Percentiles rank a stretch among this genome's conserved stretches.
Evolutionary conservation across 2,329 filamentous ascomycete genomes (phyloP).

Genomic region (Colletotrichum orchidophilum): DNA sequence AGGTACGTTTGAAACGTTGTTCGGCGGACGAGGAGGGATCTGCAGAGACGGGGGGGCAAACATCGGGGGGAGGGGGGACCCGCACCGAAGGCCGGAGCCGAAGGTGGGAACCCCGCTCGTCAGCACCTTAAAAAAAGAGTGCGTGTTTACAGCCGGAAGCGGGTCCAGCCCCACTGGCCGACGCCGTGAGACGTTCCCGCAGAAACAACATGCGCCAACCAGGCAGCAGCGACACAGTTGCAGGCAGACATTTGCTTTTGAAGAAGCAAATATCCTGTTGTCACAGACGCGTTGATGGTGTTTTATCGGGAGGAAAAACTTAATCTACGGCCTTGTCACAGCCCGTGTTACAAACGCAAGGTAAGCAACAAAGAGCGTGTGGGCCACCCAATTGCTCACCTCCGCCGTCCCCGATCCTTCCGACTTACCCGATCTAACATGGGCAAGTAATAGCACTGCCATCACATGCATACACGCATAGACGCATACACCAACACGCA

Average conservation of each 20-base stretch:
- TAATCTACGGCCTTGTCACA: background rate
- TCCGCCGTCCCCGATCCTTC: background rate
- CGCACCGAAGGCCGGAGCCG: background rate
- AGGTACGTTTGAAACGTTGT: background rate
- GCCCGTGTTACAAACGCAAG: background rate
- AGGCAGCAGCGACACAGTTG: conserved; percentile 9
- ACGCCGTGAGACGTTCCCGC: background rate
- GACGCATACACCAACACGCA: background rate
- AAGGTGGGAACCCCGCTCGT: background rate
- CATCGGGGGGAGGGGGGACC: no score
- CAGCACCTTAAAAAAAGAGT: background rate
- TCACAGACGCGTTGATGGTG: background rate
- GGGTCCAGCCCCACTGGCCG: conserved; percentile 12
- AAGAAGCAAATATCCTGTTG: background rate
- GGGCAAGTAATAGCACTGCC: background rate
- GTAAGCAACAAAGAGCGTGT: background rate
- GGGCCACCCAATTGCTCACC: no score
- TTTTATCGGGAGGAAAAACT: background rate
- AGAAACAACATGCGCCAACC: background rate
- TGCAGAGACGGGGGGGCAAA: background rate
- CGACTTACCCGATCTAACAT: background rate
- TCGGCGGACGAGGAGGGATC: background rate
- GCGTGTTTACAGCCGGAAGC: conserved; percentile 5
- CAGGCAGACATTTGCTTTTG: conserved; percentile 23
- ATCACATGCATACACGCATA: background rate